Evolutionary conservation across 2,329 filamentous ascomycete genomes (phyloP).

Genomic region (Teratosphaeria epicoccoides): DNA sequence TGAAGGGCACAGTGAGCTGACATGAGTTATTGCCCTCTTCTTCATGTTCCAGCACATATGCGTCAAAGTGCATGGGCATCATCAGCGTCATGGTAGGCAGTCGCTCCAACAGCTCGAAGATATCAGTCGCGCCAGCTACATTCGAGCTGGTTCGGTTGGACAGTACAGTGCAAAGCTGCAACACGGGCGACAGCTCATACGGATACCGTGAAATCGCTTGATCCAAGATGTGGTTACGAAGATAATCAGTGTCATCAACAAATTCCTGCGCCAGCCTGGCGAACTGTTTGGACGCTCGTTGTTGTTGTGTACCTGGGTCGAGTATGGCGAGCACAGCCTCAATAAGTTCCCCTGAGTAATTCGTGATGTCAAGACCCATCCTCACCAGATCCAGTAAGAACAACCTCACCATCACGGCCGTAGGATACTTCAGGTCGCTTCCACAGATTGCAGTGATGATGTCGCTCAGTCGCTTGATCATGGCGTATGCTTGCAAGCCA

Average conservation of each 20-base stretch:
- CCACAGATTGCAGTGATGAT: conserved; percentile 40
- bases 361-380: conserved; percentile 53
- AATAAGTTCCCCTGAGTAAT: conserved; percentile 64
- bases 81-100: conserved; percentile 68
- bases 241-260: conserved; percentile 17
- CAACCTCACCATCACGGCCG: conserved; percentile 53
- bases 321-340: conserved; percentile 56
- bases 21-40: conserved; percentile 79
- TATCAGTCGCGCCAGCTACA: conserved; percentile 5
- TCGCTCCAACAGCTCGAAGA: conserved; percentile 55
- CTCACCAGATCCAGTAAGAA: conserved; percentile 62
- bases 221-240: conserved; percentile 51
- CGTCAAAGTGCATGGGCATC: conserved; percentile 60
- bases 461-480: conserved; percentile 35
- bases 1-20: conserved; percentile 52
- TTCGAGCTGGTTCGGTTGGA: conserved; percentile 7
- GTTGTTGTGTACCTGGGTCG: background rate
- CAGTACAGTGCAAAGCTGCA: conserved; percentile 30
- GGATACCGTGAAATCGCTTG: conserved; percentile 70
- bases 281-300: conserved; percentile 23
- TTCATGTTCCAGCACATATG: conserved; percentile 69
- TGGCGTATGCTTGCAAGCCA: conserved; percentile 38
- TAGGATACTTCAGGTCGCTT: conserved; percentile 38
- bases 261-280: conserved; percentile 46
- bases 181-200: conserved; percentile 70